Conservation (phyloP, 1,284 basidiomycete species). For the Boletus albobrunnescens region DNA sequence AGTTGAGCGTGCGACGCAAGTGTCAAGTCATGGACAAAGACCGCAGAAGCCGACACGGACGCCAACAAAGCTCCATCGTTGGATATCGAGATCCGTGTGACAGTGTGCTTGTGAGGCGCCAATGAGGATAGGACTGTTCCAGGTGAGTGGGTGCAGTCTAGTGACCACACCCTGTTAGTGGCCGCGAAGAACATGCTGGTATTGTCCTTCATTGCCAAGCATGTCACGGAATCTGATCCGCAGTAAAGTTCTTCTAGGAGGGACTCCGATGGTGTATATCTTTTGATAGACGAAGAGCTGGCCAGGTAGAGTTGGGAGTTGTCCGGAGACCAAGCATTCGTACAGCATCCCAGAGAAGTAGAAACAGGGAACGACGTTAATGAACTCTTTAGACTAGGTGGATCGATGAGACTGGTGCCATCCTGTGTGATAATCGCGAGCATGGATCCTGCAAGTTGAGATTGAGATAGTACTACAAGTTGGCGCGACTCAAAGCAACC, state of each 20-base stretch:
- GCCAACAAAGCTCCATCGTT: slow-evolving; percentile 56
- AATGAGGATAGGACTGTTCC: slow-evolving; percentile 54
- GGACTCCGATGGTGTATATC: slow-evolving; percentile 48
- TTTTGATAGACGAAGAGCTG: slow-evolving; percentile 42
- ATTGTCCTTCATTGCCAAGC: slow-evolving; percentile 46
- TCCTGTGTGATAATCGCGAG: slow-evolving; percentile 44
- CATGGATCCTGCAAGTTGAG: slow-evolving; percentile 36
- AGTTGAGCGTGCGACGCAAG: slow-evolving; percentile 47
- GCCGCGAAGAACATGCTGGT: slow-evolving; percentile 41
- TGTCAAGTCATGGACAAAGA: slow-evolving; percentile 56
- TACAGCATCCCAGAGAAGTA: slow-evolving; percentile 39
- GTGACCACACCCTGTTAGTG: slow-evolving; percentile 54
- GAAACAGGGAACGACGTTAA: slow-evolving; percentile 40
- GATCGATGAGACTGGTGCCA: slow-evolving; percentile 46
- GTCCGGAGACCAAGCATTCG: slow-evolving; percentile 53
- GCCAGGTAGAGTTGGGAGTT: slow-evolving; percentile 52
- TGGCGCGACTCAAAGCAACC: slow-evolving; percentile 7
- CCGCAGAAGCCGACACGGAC: slow-evolving; percentile 46
- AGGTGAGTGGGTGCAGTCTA: slow-evolving; percentile 49
- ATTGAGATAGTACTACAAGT: background rate
- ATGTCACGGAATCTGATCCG: slow-evolving; percentile 34
- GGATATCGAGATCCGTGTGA: slow-evolving; percentile 54
- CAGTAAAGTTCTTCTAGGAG: slow-evolving; percentile 41
- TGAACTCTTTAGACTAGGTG: slow-evolving; percentile 42
- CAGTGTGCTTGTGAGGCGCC: slow-evolving; percentile 52